A percentile compares a stretch with the other conserved stretches of the same genome.
These are phyloP conservation scores for Flagelloscypha sp. DNA, from an alignment of 768 basidiomycete genomes.

Conservation along the genomic window DNA sequence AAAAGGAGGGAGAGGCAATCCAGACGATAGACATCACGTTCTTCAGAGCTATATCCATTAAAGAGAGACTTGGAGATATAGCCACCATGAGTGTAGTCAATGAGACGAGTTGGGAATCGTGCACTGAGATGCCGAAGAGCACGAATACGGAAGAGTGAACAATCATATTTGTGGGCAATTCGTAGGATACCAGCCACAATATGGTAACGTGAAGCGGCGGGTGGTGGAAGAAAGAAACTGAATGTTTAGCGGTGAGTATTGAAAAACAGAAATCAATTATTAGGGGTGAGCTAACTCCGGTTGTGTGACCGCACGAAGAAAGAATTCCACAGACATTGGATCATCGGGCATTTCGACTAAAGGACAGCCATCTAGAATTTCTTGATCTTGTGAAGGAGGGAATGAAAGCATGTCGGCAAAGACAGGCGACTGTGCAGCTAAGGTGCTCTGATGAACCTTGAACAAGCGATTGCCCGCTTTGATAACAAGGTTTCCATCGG, in stretches of 20 bases:
- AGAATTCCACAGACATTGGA: conserved; percentile 6
- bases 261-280: too few species aligned
- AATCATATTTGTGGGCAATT: conserved; percentile 8
- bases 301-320: conserved; percentile 6
- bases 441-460: conserved; percentile 13
- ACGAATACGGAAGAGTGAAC: conserved; percentile 6
- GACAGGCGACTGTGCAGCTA: conserved; percentile 9
- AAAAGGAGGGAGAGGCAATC: conserved; percentile 5
- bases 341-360: conserved; percentile 12
- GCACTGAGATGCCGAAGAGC: conserved; percentile 5
- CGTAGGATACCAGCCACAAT: conserved; percentile 4
- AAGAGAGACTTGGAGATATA: too few species aligned
- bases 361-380: conserved; percentile 13
- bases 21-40: too few species aligned
- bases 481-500: conserved; percentile 24
- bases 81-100: conserved; percentile 2
- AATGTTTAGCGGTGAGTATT: too few species aligned
- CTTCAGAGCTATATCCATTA: too few species aligned
- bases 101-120: conserved; percentile 2
- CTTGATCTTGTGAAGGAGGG: conserved; percentile 3
- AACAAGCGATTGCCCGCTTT: conserved; percentile 14
- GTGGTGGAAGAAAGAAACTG: conserved; percentile 8
- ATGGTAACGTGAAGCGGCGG: background rate
- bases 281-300: conserved; percentile 2
- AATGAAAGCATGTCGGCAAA: conserved; percentile 13